These are phyloP conservation scores for Candida argentea DNA, from an alignment of 805 yeast genomes.

Conservation along the genomic window DNA sequence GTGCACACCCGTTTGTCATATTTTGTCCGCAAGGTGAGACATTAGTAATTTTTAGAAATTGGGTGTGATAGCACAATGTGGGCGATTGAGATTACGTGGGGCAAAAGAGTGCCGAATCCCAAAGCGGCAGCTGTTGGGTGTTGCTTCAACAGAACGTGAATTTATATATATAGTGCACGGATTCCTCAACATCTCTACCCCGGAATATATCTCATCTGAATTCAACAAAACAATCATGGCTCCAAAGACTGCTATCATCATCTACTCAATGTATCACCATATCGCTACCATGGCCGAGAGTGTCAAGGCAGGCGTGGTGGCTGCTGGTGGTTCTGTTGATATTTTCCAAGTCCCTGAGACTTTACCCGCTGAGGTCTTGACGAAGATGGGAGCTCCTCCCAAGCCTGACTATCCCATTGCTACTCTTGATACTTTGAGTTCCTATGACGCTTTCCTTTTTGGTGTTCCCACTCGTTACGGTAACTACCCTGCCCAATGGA, in stretches of 20 bases:
- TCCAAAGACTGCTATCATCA: constrained; percentile 31
- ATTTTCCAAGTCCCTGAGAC: constrained; percentile 73
- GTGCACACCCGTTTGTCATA: too few relatives aligned
- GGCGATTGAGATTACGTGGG: too few relatives aligned
- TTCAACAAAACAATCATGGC: constrained; percentile 9
- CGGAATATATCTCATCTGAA: too few relatives aligned
- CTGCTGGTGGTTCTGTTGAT: constrained; percentile 61
- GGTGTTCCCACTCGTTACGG: constrained; percentile 88
- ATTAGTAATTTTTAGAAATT: too few relatives aligned
- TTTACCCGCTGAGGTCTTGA: constrained; percentile 47
- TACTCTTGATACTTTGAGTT: constrained; percentile 42
- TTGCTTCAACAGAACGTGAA: too few relatives aligned
- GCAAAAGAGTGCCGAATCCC: background rate
- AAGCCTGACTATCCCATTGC: constrained; percentile 46
- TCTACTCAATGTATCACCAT: constrained; percentile 76
- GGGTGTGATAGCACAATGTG: too few relatives aligned
- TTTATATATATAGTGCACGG: too few relatives aligned
- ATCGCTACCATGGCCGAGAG: constrained; percentile 57
- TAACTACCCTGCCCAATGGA: constrained; percentile 68
- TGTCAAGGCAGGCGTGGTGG: constrained; percentile 55
- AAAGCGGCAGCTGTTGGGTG: too few relatives aligned
- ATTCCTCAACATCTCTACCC: too few relatives aligned
- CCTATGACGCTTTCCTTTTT: constrained; percentile 73
- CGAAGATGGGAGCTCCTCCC: constrained; percentile 51
- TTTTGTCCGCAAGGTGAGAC: too few relatives aligned